Evolutionary conservation across 192 early-diverging fungal genomes (phyloP).

Genomic region (Chytriomyces confervae): DNA sequence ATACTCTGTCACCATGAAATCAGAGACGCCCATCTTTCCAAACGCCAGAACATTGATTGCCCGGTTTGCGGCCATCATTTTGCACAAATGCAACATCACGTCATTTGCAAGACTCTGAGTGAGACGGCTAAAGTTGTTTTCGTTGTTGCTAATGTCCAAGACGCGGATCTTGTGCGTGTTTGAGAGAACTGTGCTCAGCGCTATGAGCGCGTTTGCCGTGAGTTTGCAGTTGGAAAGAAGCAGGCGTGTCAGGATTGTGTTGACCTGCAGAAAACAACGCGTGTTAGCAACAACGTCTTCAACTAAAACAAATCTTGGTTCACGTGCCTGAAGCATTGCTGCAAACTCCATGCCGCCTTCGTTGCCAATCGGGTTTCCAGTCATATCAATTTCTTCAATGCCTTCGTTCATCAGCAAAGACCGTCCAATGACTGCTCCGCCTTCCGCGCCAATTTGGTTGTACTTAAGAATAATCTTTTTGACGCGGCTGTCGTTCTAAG

Average conservation of each 20-base stretch:
- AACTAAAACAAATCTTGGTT: not conserved
- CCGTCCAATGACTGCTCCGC: constrained; percentile 40
- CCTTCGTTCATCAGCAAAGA: constrained; percentile 48
- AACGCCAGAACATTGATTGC: constrained; percentile 36
- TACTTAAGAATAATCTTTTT: constrained; percentile 44
- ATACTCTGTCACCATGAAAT: constrained; percentile 45
- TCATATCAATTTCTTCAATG: constrained; percentile 42
- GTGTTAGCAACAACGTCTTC: constrained; percentile 1
- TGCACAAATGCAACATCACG: constrained; percentile 48
- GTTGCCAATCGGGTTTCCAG: constrained; percentile 43
- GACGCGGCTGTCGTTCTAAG: constrained; percentile 44
- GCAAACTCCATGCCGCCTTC: constrained; percentile 56
- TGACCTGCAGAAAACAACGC: constrained; percentile 37
- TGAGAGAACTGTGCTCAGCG: constrained; percentile 50
- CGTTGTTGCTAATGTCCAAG: constrained; percentile 52
- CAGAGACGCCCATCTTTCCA: constrained; percentile 50
- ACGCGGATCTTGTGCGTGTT: constrained; percentile 41
- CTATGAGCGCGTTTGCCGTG: constrained; percentile 45
- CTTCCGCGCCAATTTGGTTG: constrained; percentile 47
- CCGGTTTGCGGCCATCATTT: constrained; percentile 45
- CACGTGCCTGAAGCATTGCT: constrained; percentile 48
- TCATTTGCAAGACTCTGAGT: constrained; percentile 49
- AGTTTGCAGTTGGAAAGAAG: constrained; percentile 33
- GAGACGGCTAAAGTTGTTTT: constrained; percentile 17
- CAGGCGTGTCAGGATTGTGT: constrained; percentile 40